These are phyloP conservation scores for Pythium brassicae DNA, from an alignment of 352 stramenopile species.

Conservation along the genomic window DNA sequence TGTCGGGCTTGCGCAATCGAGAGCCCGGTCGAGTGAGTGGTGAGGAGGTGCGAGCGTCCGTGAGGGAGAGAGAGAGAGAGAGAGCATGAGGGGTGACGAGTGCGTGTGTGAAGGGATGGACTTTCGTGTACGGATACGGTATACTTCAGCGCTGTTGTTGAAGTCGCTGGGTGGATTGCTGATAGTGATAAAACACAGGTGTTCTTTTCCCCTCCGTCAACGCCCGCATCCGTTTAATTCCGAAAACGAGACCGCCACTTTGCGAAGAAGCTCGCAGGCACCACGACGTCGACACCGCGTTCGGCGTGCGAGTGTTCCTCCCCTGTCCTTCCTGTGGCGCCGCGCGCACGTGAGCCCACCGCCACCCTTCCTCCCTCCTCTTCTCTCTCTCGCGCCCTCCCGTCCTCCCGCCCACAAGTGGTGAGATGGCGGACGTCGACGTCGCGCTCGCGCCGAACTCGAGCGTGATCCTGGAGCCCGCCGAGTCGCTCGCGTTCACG, in stretches of 20 bases:
- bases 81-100: background rate
- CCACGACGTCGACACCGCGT: no score
- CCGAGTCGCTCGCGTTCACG: conserved; percentile 76
- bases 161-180: no score
- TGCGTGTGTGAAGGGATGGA: background rate
- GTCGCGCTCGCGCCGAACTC: conserved; percentile 63
- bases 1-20: background rate
- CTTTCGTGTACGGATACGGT: background rate
- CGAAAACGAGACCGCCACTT: no score
- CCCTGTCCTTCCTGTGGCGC: no score
- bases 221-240: no score
- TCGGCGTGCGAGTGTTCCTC: no score
- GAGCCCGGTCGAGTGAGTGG: background rate
- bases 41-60: conserved; percentile 1
- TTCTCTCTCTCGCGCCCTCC: background rate
- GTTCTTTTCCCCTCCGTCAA: no score
- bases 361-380: background rate
- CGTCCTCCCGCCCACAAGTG: background rate
- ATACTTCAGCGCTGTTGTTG: background rate
- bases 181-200: no score
- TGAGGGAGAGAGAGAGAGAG: conserved; percentile 2
- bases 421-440: conserved; percentile 49
- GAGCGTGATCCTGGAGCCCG: conserved; percentile 77
- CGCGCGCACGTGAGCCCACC: no score
- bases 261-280: no score